Conservation (phyloP, 805 yeast genomes). For the Yarrowia keelungensis region DNA sequence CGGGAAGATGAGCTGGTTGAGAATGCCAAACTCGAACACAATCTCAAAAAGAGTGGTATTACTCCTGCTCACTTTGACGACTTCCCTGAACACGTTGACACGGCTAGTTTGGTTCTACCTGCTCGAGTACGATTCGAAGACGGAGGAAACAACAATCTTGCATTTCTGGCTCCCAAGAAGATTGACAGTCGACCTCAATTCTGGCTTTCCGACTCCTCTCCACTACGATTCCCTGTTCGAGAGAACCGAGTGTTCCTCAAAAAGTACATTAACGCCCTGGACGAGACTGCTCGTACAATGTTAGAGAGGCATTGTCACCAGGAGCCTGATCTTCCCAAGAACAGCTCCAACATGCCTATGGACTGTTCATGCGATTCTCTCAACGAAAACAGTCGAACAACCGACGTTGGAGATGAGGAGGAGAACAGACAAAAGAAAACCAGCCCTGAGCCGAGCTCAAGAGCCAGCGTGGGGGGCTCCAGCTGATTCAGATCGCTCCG, state of each 20-base stretch:
- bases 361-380: conserved; percentile 11
- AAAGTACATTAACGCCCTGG: conserved; percentile 42
- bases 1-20: conserved; percentile 29
- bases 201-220: conserved; percentile 74
- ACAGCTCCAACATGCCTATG: neutral
- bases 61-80: conserved; percentile 5
- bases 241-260: conserved; percentile 66
- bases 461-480: neutral
- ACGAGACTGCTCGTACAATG: conserved; percentile 38
- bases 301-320: conserved; percentile 4
- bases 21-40: conserved; percentile 18
- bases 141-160: conserved; percentile 48
- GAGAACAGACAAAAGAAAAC: neutral
- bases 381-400: conserved; percentile 4
- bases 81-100: conserved; percentile 30
- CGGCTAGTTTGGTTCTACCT: conserved; percentile 44
- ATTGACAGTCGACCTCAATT: conserved; percentile 41
- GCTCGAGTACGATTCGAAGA: conserved; percentile 61
- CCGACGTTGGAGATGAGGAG: neutral
- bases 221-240: conserved; percentile 70
- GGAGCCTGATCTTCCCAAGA: conserved; percentile 5
- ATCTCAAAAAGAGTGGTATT: conserved; percentile 13
- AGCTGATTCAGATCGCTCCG: neutral
- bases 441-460: neutral
- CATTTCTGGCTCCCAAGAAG: conserved; percentile 41